Evolutionary conservation across 306 rosid species (phyloP).

Genomic region (Sindora glabra): DNA sequence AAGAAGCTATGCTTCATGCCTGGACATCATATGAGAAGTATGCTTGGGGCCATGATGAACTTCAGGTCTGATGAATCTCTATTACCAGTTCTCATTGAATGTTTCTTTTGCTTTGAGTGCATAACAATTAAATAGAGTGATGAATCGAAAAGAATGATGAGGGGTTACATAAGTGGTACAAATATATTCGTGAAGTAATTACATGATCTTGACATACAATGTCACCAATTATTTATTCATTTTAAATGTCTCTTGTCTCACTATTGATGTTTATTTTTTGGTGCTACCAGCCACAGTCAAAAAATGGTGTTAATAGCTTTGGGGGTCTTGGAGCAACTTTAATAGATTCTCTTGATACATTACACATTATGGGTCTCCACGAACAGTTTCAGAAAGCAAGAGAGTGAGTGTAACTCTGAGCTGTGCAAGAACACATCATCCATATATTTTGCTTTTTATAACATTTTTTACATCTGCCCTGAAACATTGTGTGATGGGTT

Average conservation of each 20-base stretch:
- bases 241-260: not conserved
- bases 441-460: not conserved
- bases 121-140: not conserved
- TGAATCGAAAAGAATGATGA: no score
- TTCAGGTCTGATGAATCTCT: slow-evolving; percentile 92
- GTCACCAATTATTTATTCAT: not conserved
- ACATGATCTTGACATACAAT: not conserved
- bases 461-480: not conserved
- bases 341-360: slow-evolving; percentile 89
- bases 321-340: slow-evolving; percentile 99
- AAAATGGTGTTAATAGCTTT: slow-evolving; percentile 88
- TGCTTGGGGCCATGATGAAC: slow-evolving; percentile 99
- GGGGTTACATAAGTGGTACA: not conserved
- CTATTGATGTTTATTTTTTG: slow-evolving; percentile 22
- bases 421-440: not conserved
- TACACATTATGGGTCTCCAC: slow-evolving; percentile 91
- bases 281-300: slow-evolving; percentile 79
- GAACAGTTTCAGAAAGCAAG: slow-evolving; percentile 82
- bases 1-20: slow-evolving; percentile 94
- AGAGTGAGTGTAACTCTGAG: slow-evolving; percentile 62
- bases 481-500: not conserved
- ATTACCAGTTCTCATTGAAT: not conserved
- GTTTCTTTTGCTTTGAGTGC: no score
- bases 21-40: slow-evolving; percentile 92
- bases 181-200: not conserved